Evolutionary conservation across 1,139 yeast species (phyloP), one percentile per base, ranked within the genome.

Genomic region (Williopsis jadinii): DNA sequence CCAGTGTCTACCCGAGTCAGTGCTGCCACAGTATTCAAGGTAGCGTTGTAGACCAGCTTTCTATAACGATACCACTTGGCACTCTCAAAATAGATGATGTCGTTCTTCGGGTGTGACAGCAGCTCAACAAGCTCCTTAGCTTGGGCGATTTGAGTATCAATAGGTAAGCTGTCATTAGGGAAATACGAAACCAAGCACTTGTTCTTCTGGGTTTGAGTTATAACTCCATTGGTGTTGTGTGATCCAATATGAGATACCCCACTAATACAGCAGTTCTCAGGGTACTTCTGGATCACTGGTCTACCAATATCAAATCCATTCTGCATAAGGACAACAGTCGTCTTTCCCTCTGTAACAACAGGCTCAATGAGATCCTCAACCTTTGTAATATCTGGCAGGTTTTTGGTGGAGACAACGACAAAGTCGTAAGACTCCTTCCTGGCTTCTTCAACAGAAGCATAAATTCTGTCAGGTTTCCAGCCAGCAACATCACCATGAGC

Each of bases 281-380:
- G 92, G 55, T 70, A 83, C 36, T 68, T 64, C 39, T 68, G 66
- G 35, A 77, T 68, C 52, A 81, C 70, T 2, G 84, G 77, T 43
- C 65, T 65, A 54, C 85, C 95, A 44, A 83, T 79, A 35, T 79
- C 88, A 44, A 83, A 68, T 8, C 95, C 95, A 54, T 84, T 84
- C 60, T 84, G 92, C 41, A 83, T 59, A 49, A 84, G 66, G 3
- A 83, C 75, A 41, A 85, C 74, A 5, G 75, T 67, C 9, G 86
- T 71, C 28, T 64, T 62, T 5, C 61, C 67, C 1, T 49, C 44
- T 3, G 63, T 60, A 26, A 80, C 74, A 2, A 77, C 84, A 1
- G 83, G 77, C 28, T 59, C 67, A 42, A 82, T 70, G 35, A 83
- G 63, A 12, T 80, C 77, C 50, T 79, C 86, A 41, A 82, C 68